These are phyloP conservation scores for Solanum medicagineum DNA, from an alignment of 257 asterid genomes.

Conservation along the genomic window DNA sequence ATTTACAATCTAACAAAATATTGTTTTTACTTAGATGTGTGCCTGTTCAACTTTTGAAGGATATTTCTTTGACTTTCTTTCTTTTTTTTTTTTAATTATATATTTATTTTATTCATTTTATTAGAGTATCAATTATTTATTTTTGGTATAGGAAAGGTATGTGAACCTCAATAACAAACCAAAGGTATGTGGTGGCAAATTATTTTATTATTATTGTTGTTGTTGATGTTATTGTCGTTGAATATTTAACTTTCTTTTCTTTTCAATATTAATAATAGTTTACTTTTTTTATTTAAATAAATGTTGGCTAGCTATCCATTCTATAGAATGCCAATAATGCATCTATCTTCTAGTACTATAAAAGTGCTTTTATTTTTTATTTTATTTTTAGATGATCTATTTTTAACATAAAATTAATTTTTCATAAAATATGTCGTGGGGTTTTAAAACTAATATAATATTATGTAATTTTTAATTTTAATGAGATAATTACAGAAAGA, in stretches of 20 bases:
- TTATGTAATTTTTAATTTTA: neutral
- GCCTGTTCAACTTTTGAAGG: neutral
- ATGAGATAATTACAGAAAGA: neutral
- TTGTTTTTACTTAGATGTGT: neutral
- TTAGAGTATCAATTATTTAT: no score
- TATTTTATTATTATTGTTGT: no score
- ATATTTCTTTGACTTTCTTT: neutral
- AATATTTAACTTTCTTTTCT: neutral
- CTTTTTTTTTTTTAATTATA: no score
- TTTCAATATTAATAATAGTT: neutral
- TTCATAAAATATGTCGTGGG: no score
- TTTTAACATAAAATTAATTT: neutral
- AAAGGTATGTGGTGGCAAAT: neutral
- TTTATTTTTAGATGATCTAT: neutral
- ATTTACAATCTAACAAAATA: neutral
- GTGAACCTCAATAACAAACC: neutral
- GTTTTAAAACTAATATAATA: neutral
- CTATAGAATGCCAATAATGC: neutral
- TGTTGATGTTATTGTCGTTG: neutral
- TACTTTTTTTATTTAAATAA: neutral
- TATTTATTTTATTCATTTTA: no score
- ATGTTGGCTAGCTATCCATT: neutral
- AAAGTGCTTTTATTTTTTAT: neutral
- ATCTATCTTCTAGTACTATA: no score
- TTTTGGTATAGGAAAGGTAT: neutral